Base-by-base conservation (phyloP, 148 eudicot genomes). In the Silene conica region DNA sequence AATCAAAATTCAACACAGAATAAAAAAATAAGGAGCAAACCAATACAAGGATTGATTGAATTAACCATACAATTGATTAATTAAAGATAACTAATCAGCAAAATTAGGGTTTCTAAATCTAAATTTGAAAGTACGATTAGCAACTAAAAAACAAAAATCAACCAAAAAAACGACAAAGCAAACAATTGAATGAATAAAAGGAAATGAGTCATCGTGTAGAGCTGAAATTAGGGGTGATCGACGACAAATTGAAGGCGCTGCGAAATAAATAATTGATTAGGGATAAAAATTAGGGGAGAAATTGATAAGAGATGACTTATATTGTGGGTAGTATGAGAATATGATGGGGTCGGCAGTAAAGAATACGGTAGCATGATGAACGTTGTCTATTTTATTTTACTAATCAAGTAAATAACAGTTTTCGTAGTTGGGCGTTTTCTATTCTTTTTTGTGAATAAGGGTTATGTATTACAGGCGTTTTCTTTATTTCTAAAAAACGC, bases 151-250 rank as follows among this genome's bases (percentile, higher is more conserved):
- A 12, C 41, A 8, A 65, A 34, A 34, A 1, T 38, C n/a, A 28
- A 25, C 8, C 22, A 38, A 38, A 6, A 11, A n/a, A 18, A 12
- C 9, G 4, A 14, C 7, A 25, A 34, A 26, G 3, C 55, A 50
- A 50, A 50, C 55, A 50, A 50, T 50, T 50, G 55, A 13, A 50
- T 50, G 46, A 15, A 14, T 22, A 61, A 18, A 64, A 64, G 68
- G 68, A 64, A 34, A 64, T 64, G 68, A 64, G 68, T 64, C 68
- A 64, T 64, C 5, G 68, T 31, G 48, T 31, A 64, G 46, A 64
- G 12, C 68, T 34, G 68, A 65, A 28, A 26, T 22, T 12, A 22
- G 15, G 3, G 15, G 13, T 13, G 55, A 50, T 50, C 55, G 55
- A 50, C 15, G 68, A 46, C 68, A 38, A 34, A 64, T 64, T 31